Conservation (phyloP, 2,329 filamentous ascomycete species). For the Incumbomyces delicatus region DNA sequence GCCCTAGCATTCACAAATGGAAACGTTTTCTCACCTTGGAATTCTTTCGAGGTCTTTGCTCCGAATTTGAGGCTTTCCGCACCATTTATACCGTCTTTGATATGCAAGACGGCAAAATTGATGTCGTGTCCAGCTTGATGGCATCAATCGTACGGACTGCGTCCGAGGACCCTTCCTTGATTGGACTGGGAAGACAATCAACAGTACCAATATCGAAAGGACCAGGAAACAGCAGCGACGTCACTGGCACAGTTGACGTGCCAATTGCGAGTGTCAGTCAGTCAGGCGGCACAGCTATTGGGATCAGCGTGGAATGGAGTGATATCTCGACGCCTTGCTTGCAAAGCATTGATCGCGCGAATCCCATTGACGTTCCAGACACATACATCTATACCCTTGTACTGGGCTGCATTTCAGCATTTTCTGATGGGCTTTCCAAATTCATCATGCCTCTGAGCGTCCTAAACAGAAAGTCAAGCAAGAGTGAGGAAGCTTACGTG, state of each 20-base stretch:
- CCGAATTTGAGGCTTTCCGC: slow-evolving; percentile 66
- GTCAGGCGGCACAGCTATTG: slow-evolving; percentile 56
- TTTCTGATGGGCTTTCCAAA: slow-evolving; percentile 87
- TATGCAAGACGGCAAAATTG: slow-evolving; percentile 57
- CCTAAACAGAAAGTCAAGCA: slow-evolving; percentile 45
- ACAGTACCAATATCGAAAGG: slow-evolving; percentile 60
- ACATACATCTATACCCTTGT: slow-evolving; percentile 90
- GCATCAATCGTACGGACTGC: slow-evolving; percentile 85
- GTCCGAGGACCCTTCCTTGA: slow-evolving; percentile 78
- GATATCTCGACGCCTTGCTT: slow-evolving; percentile 76
- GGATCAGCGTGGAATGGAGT: slow-evolving; percentile 89
- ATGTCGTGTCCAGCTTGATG: slow-evolving; percentile 71
- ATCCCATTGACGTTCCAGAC: slow-evolving; percentile 72
- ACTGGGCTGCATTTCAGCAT: slow-evolving; percentile 74
- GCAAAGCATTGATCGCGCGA: slow-evolving; percentile 86
- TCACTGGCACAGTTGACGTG: slow-evolving; percentile 72
- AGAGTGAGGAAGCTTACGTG: slow-evolving; percentile 13
- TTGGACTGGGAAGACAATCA: slow-evolving; percentile 82
- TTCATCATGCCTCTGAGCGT: slow-evolving; percentile 88
- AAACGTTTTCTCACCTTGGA: slow-evolving; percentile 87
- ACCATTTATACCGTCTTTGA: slow-evolving; percentile 77
- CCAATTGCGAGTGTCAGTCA: slow-evolving; percentile 66
- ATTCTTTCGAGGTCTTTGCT: slow-evolving; percentile 74
- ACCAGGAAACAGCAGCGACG: slow-evolving; percentile 41
- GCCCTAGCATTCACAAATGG: slow-evolving; percentile 69